Evolutionary conservation across 257 asterid species (phyloP).

Genomic region (Penstemon eatonii): DNA sequence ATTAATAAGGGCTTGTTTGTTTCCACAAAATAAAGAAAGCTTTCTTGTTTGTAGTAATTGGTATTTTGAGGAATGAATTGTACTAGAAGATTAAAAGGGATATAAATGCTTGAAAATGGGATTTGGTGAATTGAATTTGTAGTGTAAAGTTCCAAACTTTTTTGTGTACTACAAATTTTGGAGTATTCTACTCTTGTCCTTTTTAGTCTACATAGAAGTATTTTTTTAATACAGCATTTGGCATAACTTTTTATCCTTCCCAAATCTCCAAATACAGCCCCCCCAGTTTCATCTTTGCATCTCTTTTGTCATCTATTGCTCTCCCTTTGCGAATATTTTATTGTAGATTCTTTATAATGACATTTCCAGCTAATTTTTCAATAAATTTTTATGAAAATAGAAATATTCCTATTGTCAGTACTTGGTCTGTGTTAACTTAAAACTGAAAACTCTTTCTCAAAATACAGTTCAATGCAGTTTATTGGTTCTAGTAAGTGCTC

Average conservation of each 20-base stretch:
- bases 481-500: too few relatives aligned
- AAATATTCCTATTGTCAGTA: neutral
- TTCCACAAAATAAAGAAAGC: conserved; percentile 19
- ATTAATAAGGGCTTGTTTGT: conserved; percentile 9
- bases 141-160: conserved; percentile 24
- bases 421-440: neutral
- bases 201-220: neutral
- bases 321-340: conserved; percentile 22
- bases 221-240: neutral
- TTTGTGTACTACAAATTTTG: conserved; percentile 24
- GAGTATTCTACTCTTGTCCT: conserved; percentile 3
- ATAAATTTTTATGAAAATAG: neutral
- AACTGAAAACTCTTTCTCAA: too few relatives aligned
- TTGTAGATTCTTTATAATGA: conserved; percentile 24
- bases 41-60: conserved; percentile 17
- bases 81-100: conserved; percentile 14
- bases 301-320: conserved; percentile 21
- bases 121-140: conserved; percentile 34
- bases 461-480: too few relatives aligned
- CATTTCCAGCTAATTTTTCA: neutral
- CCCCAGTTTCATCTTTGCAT: conserved; percentile 25
- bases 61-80: conserved; percentile 31
- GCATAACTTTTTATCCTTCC: conserved; percentile 21
- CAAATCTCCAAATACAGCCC: conserved; percentile 30
- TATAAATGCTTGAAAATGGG: conserved; percentile 39